A percentile compares a stretch with the other conserved stretches of the same genome.
Evolutionary conservation across 2,329 filamentous ascomycete species (phyloP).

Genomic region (Dendrostoma leiphaemia): DNA sequence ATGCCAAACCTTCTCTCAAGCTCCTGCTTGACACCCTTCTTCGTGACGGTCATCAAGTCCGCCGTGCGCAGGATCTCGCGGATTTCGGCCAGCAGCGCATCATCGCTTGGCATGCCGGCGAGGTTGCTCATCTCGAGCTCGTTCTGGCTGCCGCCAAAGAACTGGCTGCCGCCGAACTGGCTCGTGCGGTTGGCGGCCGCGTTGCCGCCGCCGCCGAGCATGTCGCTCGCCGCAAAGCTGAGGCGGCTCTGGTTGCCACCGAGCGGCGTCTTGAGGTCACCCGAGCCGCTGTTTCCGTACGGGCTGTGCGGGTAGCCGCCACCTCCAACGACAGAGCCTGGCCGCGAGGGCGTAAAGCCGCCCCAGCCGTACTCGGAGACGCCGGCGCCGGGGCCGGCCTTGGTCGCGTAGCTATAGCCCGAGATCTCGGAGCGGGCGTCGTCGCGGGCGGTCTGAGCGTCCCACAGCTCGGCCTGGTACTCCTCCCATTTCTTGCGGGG

Average conservation of each 20-base stretch:
- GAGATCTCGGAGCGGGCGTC: slow-evolving; percentile 85
- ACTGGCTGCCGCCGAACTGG: slow-evolving; percentile 59
- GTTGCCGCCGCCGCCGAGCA: slow-evolving; percentile 31
- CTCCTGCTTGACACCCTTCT: slow-evolving; percentile 96
- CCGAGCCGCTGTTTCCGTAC: slow-evolving; percentile 47
- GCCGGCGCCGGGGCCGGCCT: slow-evolving; percentile 48
- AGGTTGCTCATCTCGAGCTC: slow-evolving; percentile 77
- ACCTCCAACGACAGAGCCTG: slow-evolving; percentile 55
- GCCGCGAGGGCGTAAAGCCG: slow-evolving; percentile 53
- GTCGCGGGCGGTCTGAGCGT: slow-evolving; percentile 79
- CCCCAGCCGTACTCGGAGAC: slow-evolving; percentile 69
- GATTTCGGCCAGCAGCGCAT: slow-evolving; percentile 89
- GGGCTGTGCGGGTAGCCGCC: slow-evolving; percentile 41
- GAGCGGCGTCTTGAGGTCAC: slow-evolving; percentile 35
- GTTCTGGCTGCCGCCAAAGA: slow-evolving; percentile 53
- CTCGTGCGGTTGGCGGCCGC: slow-evolving; percentile 49
- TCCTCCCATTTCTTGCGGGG: slow-evolving; percentile 99
- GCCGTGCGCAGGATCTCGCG: slow-evolving; percentile 87
- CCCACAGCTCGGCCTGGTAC: slow-evolving; percentile 97
- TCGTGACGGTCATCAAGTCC: slow-evolving; percentile 96
- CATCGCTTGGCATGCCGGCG: slow-evolving; percentile 77
- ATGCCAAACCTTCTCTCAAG: slow-evolving; percentile 88
- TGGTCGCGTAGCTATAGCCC: slow-evolving; percentile 93
- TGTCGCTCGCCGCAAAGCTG: slow-evolving; percentile 76
- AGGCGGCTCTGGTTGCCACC: slow-evolving; percentile 63